phyloP scores from a whole-genome alignment of 352 stramenopile species.

The Phytophthora fragariaefolia region DNA sequence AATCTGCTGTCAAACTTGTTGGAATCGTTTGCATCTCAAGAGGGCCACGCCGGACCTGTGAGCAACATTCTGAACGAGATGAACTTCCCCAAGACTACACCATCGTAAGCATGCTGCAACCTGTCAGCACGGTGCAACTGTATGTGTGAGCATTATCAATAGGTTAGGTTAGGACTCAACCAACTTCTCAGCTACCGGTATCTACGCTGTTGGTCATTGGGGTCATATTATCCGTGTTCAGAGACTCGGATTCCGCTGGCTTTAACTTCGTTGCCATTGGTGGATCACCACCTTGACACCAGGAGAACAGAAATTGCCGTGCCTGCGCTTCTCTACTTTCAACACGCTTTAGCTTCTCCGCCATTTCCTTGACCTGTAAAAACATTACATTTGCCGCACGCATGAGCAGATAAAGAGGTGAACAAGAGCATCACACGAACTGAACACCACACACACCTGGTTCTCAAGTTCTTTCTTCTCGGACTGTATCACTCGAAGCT shows the following conservation, averaged over 20 bases:
- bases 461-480: slow-evolving; percentile 53
- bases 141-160: slow-evolving; percentile 29
- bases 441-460: slow-evolving; percentile 29
- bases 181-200: slow-evolving; percentile 28
- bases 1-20: slow-evolving; percentile 86
- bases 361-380: slow-evolving; percentile 41
- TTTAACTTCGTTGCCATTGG: neutral
- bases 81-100: slow-evolving; percentile 34
- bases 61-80: slow-evolving; percentile 81
- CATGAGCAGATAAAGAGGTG: slow-evolving; percentile 3
- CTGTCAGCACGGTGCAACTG: slow-evolving; percentile 1
- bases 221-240: slow-evolving; percentile 25
- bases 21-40: slow-evolving; percentile 82
- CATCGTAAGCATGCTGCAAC: slow-evolving; percentile 8
- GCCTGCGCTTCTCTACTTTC: slow-evolving; percentile 51
- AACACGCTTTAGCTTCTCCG: slow-evolving; percentile 39
- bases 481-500: slow-evolving; percentile 39
- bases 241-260: neutral
- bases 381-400: slow-evolving; percentile 3
- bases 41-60: slow-evolving; percentile 71
- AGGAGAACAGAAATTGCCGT: slow-evolving; percentile 53
- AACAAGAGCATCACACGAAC: too few species aligned
- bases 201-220: slow-evolving; percentile 28
- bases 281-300: slow-evolving; percentile 36
- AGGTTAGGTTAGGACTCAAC: slow-evolving; percentile 27